Evolutionary conservation across 306 rosid genomes (phyloP).

Genomic region (Glycine soja): DNA sequence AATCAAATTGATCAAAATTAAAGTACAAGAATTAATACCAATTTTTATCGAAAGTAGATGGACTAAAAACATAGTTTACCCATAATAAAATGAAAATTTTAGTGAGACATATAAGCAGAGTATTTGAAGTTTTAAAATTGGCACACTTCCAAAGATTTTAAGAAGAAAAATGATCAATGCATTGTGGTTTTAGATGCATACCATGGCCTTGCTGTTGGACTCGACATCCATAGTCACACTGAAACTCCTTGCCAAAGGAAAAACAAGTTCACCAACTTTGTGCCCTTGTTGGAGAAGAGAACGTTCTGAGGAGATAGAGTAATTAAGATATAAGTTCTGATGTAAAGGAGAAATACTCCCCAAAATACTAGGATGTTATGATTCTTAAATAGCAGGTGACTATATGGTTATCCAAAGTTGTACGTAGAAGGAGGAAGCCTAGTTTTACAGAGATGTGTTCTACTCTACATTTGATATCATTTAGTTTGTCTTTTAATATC

Average conservation of each 20-base stretch:
- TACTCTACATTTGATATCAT: neutral
- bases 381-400: neutral
- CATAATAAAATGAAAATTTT: neutral
- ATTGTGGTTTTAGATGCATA: slow-evolving; percentile 43
- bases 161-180: neutral
- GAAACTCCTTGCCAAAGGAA: slow-evolving; percentile 93
- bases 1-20: too few species aligned
- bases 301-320: slow-evolving; percentile 63
- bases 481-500: neutral
- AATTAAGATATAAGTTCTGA: neutral
- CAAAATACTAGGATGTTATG: neutral
- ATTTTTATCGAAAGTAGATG: too few species aligned
- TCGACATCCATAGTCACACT: slow-evolving; percentile 61
- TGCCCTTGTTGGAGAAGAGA: slow-evolving; percentile 87
- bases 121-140: neutral
- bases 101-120: neutral
- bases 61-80: too few species aligned
- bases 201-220: slow-evolving; percentile 55
- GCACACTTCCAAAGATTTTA: slow-evolving; percentile 24
- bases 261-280: slow-evolving; percentile 85
- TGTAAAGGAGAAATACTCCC: neutral
- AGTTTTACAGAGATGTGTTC: neutral
- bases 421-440: too few species aligned
- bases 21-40: too few species aligned
- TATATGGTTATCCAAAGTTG: slow-evolving; percentile 26